Evolutionary conservation across 441 rosid species (phyloP), one percentile per base, ranked within the genome.

Genomic region (Mallotus japonicus): DNA sequence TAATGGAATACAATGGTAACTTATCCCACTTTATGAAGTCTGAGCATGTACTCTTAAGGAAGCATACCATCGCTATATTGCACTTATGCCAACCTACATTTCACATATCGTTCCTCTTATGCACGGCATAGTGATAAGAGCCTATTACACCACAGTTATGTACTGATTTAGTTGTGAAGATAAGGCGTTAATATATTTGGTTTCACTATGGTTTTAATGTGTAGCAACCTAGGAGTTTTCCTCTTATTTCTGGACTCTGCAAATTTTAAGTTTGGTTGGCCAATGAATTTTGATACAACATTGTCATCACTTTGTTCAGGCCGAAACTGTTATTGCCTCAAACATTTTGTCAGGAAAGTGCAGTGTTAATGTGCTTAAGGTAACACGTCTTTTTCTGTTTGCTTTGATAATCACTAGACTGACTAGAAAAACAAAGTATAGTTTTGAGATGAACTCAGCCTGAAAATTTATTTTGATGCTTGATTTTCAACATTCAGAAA

Each of bases 281-380:
- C 28, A 57, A 44, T 22, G 13, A n/a, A 37, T 54, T 62, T 40
- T 42, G 9, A 63, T 37, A 11, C 16, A 37, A 65, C 34, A 32
- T 50, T 46, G 9, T 15, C 17, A 16, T 13, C 37, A 15, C n/a
- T 51, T 42, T 58, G 11, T 62, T 81, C 85, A 94, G 99, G 87
- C 67, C 79, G 95, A 92, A 85, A 78, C 81, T 70, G 83, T 84
- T 63, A 79, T 91, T 77, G 86, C 83, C 77, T 86, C 86, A 32
- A 89, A 83, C 77, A 81, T 89, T 67, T 74, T 89, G 66, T 85
- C 81, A 50, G 91, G 86, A 78, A 87, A 84, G 77, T 84, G 83
- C 76, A 82, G 90, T 78, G 54, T 69, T 70, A 81, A 73, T 75
- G 67, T 89, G 84, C 80, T 85, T 75, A 85, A 91, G 91, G 95